Evolutionary conservation across 257 asterid genomes (phyloP).

Genomic region (Solanum medicagineum): DNA sequence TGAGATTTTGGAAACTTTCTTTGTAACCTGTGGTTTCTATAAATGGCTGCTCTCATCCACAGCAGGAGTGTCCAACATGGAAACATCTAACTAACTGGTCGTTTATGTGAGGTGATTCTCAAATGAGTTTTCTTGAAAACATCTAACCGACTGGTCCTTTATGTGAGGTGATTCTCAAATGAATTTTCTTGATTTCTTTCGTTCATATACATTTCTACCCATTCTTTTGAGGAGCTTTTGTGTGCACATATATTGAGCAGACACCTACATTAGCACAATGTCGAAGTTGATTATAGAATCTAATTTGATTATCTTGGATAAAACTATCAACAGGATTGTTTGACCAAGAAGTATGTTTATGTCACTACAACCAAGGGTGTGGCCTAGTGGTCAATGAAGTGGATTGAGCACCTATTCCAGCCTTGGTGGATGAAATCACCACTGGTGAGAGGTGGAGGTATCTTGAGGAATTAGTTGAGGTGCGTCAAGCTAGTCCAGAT

Average conservation of each 20-base stretch:
- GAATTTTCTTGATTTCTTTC: neutral
- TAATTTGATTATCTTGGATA: neutral
- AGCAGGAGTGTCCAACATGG: neutral
- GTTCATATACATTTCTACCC: neutral
- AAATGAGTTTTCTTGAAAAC: neutral
- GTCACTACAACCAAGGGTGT: neutral
- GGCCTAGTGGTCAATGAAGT: neutral
- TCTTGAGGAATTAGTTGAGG: neutral
- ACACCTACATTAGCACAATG: neutral
- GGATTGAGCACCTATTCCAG: neutral
- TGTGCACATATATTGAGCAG: neutral
- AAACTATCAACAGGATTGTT: neutral
- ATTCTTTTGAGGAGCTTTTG: neutral
- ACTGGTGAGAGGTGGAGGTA: neutral
- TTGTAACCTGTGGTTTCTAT: neutral
- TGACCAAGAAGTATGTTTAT: neutral
- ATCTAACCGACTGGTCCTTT: neutral
- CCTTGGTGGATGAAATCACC: neutral
- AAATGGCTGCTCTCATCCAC: neutral
- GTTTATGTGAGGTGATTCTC: neutral
- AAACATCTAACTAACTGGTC: neutral
- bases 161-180: neutral
- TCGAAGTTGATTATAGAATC: neutral
- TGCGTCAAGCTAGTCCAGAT: neutral
- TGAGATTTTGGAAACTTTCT: neutral